Evolutionary conservation across 345 rosid genomes (phyloP).

Genomic region (Eucalyptus leucophloia): DNA sequence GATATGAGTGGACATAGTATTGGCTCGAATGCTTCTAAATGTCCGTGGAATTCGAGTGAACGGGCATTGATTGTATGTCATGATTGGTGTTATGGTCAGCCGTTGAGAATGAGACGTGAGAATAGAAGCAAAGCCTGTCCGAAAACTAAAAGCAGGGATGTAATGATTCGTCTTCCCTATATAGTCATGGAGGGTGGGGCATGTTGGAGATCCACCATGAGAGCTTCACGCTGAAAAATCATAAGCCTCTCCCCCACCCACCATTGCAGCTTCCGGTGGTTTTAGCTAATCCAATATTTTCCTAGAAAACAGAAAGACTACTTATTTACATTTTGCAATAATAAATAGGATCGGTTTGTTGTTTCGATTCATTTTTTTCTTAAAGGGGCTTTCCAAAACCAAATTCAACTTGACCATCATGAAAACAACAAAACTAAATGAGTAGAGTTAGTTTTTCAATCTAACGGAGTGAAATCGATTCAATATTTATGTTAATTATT

Average conservation of each 20-base stretch:
- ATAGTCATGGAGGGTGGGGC: background rate
- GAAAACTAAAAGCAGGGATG: background rate
- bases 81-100: background rate
- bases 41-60: background rate
- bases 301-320: background rate
- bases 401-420: background rate
- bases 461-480: background rate
- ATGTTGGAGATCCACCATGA: background rate
- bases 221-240: background rate
- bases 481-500: background rate
- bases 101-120: background rate
- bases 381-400: background rate
- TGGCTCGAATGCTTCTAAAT: background rate
- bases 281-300: background rate
- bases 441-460: background rate
- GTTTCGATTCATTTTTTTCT: background rate
- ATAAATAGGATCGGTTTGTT: background rate
- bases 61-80: background rate
- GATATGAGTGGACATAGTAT: background rate
- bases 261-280: background rate
- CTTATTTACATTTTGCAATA: background rate
- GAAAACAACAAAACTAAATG: background rate
- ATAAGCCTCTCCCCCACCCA: background rate
- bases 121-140: background rate
- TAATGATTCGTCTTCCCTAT: background rate